These are phyloP conservation scores for Passiflora organensis DNA, from an alignment of 345 rosid genomes.

Conservation along the genomic window DNA sequence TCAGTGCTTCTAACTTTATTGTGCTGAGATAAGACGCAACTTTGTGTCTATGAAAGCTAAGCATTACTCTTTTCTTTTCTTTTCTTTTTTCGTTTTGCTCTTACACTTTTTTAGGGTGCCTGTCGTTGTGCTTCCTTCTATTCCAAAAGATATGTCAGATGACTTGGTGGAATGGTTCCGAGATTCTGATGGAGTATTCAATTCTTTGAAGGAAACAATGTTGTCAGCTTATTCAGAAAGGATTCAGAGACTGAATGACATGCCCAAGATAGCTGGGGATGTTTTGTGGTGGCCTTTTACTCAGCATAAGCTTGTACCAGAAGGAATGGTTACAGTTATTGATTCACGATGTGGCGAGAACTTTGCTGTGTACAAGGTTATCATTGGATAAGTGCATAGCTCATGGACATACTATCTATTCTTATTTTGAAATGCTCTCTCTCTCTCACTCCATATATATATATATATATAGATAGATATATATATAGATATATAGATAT, in stretches of 20 bases:
- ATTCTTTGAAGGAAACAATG: conserved; percentile 56
- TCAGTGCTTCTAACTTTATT: neutral
- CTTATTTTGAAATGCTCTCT: neutral
- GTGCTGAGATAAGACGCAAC: neutral
- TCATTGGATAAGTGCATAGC: neutral
- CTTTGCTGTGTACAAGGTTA: conserved; percentile 79
- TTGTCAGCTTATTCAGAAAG: conserved; percentile 53
- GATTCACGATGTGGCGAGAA: conserved; percentile 94
- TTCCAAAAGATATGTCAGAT: conserved; percentile 74
- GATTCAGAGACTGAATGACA: conserved; percentile 47
- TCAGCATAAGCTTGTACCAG: conserved; percentile 74
- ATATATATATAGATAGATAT: too few species aligned
- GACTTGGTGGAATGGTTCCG: conserved; percentile 82
- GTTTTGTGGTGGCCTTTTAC: conserved; percentile 98
- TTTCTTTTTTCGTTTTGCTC: neutral
- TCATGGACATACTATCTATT: neutral
- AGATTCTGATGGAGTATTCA: conserved; percentile 49
- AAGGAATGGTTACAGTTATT: conserved; percentile 65
- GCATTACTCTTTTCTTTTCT: neutral
- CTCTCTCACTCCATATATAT: too few species aligned
- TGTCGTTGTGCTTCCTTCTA: conserved; percentile 71
- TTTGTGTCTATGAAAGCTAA: neutral
- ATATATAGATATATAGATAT: too few species aligned
- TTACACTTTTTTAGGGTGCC: conserved; percentile 52
- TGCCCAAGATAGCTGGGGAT: conserved; percentile 69